Evolutionary conservation across 805 yeast species (phyloP), one percentile per base, ranked within the genome.

Genomic region (Candida silvatica): DNA sequence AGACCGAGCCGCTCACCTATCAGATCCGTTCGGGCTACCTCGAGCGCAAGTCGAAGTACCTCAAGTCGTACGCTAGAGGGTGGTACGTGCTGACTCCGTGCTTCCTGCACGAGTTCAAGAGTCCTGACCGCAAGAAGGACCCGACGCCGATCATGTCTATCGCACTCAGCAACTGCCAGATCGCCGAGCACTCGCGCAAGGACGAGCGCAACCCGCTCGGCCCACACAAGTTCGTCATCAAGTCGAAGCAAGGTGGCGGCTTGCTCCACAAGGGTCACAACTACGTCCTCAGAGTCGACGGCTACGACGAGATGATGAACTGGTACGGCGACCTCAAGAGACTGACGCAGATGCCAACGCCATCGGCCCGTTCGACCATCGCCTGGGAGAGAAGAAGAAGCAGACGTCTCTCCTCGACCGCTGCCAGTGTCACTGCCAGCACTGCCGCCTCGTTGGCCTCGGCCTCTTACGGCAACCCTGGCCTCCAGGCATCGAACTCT

Each of bases 221-320:
- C 3, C 62, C 61, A 38, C 77, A 77, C 54, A 87, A 87, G 60
- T 92, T 90, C 58, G 83, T 87, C 8, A 63, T 90, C 41, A 75
- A 73, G 44, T 75, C 87, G 14, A 84, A 81, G 49, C 77, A 79
- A 43, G 74, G 77, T 41, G 74, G 76, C 40, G 92, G 92, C 11
- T 61, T 81, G 40, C 67, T 85, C 42, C 80, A 77, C 42, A 69
- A 85, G 49, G 84, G 86, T 29, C 97, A 88, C 60, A 87, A 86
- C 49, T 86, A 92, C 85, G 92, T 88, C n/a, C 88, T 90, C 64
- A 71, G 94, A 44, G 80, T 94, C n/a, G 92, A 83, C 49, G 72
- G 81, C 32, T 82, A 81, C 48, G 81, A 78, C 28, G 58, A 70
- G 22, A 84, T 87, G 90, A 74, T 80, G 54, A 69, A 66, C 27